Percentiles rank a stretch among this genome's conserved stretches.
Evolutionary conservation across 768 basidiomycete species (phyloP).

Genomic region (Xanthoconium stramineum): DNA sequence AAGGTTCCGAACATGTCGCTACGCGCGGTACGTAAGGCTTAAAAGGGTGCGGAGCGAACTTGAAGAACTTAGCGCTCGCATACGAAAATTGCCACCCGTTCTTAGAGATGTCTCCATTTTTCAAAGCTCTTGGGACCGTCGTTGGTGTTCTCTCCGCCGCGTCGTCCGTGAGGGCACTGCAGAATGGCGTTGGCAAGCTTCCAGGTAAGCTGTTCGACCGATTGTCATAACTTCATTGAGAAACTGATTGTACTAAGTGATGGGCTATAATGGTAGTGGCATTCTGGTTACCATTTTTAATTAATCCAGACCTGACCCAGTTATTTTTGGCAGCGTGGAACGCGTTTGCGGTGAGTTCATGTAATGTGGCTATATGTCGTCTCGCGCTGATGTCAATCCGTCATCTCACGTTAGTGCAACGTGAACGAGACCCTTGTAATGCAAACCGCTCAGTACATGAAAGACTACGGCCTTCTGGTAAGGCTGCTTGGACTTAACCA

Average conservation of each 20-base stretch:
- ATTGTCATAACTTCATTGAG: neutral
- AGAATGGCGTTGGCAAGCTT: constrained; percentile 31
- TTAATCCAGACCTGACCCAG: constrained; percentile 4
- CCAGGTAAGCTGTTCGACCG: constrained; percentile 20
- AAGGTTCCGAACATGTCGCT: neutral
- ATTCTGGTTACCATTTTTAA: neutral
- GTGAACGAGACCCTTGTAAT: constrained; percentile 53
- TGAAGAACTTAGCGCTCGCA: no score
- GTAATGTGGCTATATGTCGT: neutral
- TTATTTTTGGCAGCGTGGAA: constrained; percentile 52
- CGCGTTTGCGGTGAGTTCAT: constrained; percentile 49
- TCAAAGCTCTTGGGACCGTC: constrained; percentile 1
- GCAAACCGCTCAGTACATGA: constrained; percentile 49
- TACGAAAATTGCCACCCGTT: neutral
- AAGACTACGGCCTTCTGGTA: constrained; percentile 49
- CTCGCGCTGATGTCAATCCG: neutral
- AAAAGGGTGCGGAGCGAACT: neutral
- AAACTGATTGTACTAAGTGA: constrained; percentile 21
- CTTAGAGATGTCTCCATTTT: constrained; percentile 10
- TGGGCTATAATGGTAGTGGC: constrained; percentile 31
- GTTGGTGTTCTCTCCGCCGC: constrained; percentile 13
- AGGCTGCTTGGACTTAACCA: neutral
- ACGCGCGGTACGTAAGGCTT: neutral
- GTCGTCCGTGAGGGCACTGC: constrained; percentile 17
- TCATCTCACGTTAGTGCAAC: constrained; percentile 41